Percentiles rank a stretch among this genome's conserved stretches.
Conservation (phyloP, 805 yeast genomes). For the Sungouiella blattae region DNA sequence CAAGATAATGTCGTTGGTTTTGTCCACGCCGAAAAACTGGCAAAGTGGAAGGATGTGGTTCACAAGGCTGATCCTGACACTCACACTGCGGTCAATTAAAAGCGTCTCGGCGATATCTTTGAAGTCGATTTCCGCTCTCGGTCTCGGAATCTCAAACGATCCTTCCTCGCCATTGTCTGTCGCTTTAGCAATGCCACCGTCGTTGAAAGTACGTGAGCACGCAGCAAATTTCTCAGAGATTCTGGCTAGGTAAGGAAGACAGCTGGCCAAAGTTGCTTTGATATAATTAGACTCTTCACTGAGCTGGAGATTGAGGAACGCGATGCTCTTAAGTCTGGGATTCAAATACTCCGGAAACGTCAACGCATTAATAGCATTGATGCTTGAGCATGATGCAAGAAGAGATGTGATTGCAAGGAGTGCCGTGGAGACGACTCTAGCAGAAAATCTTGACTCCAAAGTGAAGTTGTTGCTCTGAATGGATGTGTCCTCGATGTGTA, state of each 20-base stretch:
- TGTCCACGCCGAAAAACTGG: conserved; percentile 78
- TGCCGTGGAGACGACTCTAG: conserved; percentile 65
- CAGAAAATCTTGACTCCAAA: conserved; percentile 28
- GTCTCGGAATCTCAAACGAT: conserved; percentile 29
- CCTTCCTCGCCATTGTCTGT: conserved; percentile 26
- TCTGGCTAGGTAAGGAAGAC: conserved; percentile 69
- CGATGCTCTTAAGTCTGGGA: conserved; percentile 52
- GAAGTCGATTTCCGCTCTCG: conserved; percentile 48
- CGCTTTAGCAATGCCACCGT: background rate
- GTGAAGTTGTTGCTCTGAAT: conserved; percentile 5
- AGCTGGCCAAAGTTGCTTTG: conserved; percentile 65
- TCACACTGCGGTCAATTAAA: conserved; percentile 64
- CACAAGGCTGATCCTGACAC: conserved; percentile 68
- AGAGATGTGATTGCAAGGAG: conserved; percentile 65
- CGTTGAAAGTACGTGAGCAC: conserved; percentile 39
- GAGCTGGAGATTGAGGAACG: conserved; percentile 25
- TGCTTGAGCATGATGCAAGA: conserved; percentile 54
- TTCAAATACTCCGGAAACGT: conserved; percentile 79
- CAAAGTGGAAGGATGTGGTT: conserved; percentile 74
- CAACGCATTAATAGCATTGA: conserved; percentile 72
- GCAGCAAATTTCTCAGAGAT: conserved; percentile 63
- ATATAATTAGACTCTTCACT: conserved; percentile 25
- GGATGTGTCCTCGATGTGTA: conserved; percentile 1
- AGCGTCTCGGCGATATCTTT: conserved; percentile 63
- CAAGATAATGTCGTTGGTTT: conserved; percentile 80